Percentiles rank a stretch among this genome's conserved stretches.
These are phyloP conservation scores for Thielaviopsis ethacetica DNA, from an alignment of 2,329 filamentous ascomycete species.

Conservation along the genomic window DNA sequence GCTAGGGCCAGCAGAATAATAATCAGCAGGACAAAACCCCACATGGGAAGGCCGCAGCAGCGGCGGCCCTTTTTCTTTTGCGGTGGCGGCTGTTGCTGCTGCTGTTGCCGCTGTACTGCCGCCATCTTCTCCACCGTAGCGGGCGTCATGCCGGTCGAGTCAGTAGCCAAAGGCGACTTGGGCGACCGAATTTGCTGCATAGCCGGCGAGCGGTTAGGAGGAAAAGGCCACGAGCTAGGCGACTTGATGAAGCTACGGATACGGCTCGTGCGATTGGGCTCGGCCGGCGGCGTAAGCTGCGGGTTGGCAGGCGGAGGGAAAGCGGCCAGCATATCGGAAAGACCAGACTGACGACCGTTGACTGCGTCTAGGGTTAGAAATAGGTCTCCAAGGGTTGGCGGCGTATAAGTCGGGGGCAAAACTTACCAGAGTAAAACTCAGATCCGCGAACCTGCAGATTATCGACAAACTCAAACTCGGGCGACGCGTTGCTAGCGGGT, in stretches of 20 bases:
- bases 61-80: slow-evolving; percentile 32
- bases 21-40: slow-evolving; percentile 52
- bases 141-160: slow-evolving; percentile 1
- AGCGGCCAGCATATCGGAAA: slow-evolving; percentile 49
- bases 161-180: slow-evolving; percentile 6
- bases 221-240: slow-evolving; percentile 32
- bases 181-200: slow-evolving; percentile 8
- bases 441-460: slow-evolving; percentile 21
- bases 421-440: slow-evolving; percentile 23
- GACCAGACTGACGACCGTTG: slow-evolving; percentile 32
- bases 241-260: slow-evolving; percentile 26
- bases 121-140: slow-evolving; percentile 10
- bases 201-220: slow-evolving; percentile 14
- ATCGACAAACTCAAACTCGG: slow-evolving; percentile 33
- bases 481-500: slow-evolving; percentile 40
- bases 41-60: slow-evolving; percentile 73
- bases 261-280: slow-evolving; percentile 21
- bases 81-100: neutral
- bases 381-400: neutral
- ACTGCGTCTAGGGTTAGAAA: slow-evolving; percentile 9
- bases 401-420: neutral
- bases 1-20: slow-evolving; percentile 56
- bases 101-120: neutral
- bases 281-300: slow-evolving; percentile 22
- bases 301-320: slow-evolving; percentile 45